Evolutionary conservation across 225 moss, liverwort and hornwort genomes (phyloP).

Genomic region (Asterella californica): DNA sequence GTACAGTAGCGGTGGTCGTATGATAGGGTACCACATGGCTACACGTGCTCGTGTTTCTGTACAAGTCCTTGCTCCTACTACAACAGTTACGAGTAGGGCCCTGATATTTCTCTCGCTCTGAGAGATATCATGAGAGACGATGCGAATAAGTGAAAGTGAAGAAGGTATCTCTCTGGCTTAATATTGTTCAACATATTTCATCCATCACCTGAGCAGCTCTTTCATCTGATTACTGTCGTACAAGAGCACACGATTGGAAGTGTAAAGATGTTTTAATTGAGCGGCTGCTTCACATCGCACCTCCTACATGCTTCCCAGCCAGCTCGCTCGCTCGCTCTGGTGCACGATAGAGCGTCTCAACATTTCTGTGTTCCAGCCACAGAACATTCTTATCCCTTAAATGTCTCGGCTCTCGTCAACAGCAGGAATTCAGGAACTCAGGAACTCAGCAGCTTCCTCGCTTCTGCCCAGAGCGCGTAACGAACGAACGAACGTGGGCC

Average conservation of each 20-base stretch:
- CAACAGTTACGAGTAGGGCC: no score
- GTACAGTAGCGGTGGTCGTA: neutral
- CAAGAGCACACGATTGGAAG: neutral
- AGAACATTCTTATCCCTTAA: neutral
- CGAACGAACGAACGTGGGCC: neutral
- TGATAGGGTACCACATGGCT: neutral
- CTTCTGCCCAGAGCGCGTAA: neutral
- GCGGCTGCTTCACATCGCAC: neutral
- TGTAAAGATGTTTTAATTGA: neutral
- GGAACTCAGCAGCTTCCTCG: neutral
- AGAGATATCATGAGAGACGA: no score
- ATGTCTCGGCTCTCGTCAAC: neutral
- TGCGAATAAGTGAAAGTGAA: no score
- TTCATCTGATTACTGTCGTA: neutral
- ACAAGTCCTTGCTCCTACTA: no score
- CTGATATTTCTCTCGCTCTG: no score
- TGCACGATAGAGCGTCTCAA: neutral
- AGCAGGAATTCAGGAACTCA: neutral
- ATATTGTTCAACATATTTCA: no score
- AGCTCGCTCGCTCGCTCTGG: neutral
- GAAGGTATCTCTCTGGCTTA: no score
- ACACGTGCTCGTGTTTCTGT: neutral
- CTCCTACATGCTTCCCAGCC: neutral
- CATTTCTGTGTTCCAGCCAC: neutral
- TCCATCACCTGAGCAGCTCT: no score